Evolutionary conservation across 176 grass and related monocot species (phyloP).

Genomic region (Stipa capillata): DNA sequence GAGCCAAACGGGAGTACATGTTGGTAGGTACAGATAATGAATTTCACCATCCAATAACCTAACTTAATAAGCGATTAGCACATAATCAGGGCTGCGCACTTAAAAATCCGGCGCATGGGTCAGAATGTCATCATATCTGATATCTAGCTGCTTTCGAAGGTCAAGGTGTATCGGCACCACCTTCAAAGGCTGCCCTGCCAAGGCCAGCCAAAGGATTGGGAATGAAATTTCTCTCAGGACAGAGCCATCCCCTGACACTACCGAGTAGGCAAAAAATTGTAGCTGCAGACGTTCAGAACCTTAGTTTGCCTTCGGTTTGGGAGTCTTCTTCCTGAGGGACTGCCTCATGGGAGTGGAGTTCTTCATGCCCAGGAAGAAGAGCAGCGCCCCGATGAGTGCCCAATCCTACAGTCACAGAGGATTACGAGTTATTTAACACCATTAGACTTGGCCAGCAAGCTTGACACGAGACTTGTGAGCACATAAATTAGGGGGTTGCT

Average conservation of each 20-base stretch:
- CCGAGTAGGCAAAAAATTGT: neutral
- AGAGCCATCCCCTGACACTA: no score
- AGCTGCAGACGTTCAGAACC: neutral
- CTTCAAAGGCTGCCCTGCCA: neutral
- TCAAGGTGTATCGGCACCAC: neutral
- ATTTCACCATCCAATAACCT: no score
- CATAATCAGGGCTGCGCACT: neutral
- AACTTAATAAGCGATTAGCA: neutral
- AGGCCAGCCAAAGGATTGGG: no score
- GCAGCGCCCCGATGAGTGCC: neutral
- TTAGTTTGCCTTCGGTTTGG: constrained; percentile 4
- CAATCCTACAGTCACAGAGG: neutral
- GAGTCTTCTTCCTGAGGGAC: neutral
- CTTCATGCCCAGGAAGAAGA: constrained; percentile 23
- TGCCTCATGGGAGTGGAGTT: constrained; percentile 26
- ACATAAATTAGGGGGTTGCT: neutral
- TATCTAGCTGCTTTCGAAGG: neutral
- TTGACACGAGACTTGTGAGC: neutral
- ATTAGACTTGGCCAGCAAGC: neutral
- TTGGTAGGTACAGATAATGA: no score
- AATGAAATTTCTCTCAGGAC: no score
- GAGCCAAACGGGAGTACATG: neutral
- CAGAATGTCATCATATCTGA: neutral
- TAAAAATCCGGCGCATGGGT: neutral
- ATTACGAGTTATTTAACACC: neutral